Conservation (phyloP, 139 green algal species). For the Coccomyxa sp. region DNA sequence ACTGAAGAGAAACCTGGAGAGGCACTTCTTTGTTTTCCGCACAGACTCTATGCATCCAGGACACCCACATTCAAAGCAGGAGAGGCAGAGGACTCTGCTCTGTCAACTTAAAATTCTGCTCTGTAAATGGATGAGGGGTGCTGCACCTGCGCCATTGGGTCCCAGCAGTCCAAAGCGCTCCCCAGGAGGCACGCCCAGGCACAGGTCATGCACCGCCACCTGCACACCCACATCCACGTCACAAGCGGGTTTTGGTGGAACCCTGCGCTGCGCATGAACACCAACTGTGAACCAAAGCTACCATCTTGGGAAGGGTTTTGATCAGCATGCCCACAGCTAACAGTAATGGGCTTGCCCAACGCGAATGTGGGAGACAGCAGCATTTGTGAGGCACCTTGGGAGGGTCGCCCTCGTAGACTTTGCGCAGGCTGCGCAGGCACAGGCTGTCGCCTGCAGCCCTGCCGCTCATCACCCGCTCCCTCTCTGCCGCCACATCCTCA, state of each 20-base stretch:
- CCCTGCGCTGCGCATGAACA: too few species aligned
- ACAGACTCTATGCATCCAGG: too few species aligned
- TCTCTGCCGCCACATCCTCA: slow-evolving; percentile 28
- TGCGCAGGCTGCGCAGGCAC: slow-evolving; percentile 12
- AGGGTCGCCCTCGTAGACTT: slow-evolving; percentile 13
- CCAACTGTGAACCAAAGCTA: too few species aligned
- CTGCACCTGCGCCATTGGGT: slow-evolving; percentile 15
- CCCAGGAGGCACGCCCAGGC: slow-evolving; percentile 16
- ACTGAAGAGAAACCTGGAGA: too few species aligned
- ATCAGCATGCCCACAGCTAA: background rate
- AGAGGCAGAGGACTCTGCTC: too few species aligned
- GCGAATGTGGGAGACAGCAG: too few species aligned
- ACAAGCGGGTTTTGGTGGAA: too few species aligned
- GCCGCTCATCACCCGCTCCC: slow-evolving; percentile 10
- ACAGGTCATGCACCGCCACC: slow-evolving; percentile 32
- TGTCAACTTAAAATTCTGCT: too few species aligned
- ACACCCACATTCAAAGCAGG: too few species aligned
- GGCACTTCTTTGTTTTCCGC: too few species aligned
- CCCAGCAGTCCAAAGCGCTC: slow-evolving; percentile 41
- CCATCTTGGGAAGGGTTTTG: too few species aligned
- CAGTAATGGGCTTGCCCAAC: background rate
- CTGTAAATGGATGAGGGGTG: too few species aligned
- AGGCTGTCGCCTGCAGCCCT: slow-evolving; percentile 11
- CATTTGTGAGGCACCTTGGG: slow-evolving; percentile 9
- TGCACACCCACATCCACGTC: slow-evolving; percentile 5